These are phyloP conservation scores for Schizosaccharomyces japonicus DNA, from an alignment of 805 yeast genomes.

Conservation along the genomic window DNA sequence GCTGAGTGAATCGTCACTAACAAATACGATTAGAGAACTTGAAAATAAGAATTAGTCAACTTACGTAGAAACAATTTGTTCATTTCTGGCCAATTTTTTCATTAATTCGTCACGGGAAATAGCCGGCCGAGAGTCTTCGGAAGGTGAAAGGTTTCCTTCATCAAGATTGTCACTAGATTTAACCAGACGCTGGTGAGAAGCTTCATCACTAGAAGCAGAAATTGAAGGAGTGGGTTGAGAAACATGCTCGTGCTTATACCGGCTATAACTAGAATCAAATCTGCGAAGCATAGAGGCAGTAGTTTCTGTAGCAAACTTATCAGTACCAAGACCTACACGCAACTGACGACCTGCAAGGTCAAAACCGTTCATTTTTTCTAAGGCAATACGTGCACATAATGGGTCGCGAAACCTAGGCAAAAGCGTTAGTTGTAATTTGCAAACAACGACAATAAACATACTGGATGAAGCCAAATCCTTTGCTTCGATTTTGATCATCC, in stretches of 20 bases:
- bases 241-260: background rate
- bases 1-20: background rate
- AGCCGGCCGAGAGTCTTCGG: conserved; percentile 3
- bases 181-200: background rate
- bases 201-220: background rate
- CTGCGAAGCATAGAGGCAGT: conserved; percentile 6
- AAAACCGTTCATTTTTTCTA: conserved; percentile 15
- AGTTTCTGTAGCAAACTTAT: conserved; percentile 7
- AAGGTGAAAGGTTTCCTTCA: conserved; percentile 10
- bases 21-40: background rate
- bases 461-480: conserved; percentile 67
- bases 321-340: conserved; percentile 11
- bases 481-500: conserved; percentile 55
- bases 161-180: conserved; percentile 12
- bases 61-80: conserved; percentile 9
- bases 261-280: background rate
- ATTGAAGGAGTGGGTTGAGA: background rate
- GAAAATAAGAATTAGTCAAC: background rate
- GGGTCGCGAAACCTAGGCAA: conserved; percentile 6
- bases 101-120: conserved; percentile 15
- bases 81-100: conserved; percentile 16
- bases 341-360: conserved; percentile 14
- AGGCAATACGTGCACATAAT: conserved; percentile 12
- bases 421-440: background rate
- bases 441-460: conserved; percentile 14